Conservation (phyloP, 1,284 basidiomycete species). For the Sanghuangporus baumii region DNA sequence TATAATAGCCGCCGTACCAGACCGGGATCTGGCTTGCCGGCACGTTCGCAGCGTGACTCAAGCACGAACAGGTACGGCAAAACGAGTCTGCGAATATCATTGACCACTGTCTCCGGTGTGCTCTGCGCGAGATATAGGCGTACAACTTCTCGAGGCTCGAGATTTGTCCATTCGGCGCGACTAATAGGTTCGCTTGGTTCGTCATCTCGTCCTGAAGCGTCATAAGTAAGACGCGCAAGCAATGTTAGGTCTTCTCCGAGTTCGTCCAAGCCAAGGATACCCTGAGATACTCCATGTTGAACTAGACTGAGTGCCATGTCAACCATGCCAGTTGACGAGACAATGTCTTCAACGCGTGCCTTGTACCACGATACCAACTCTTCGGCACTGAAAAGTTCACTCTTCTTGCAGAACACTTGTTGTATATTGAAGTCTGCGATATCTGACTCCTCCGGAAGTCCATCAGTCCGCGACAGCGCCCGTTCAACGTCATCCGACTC, state of each 20-base stretch:
- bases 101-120: slow-evolving; percentile 56
- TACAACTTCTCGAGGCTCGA: slow-evolving; percentile 62
- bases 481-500: slow-evolving; percentile 39
- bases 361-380: slow-evolving; percentile 74
- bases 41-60: slow-evolving; percentile 78
- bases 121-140: slow-evolving; percentile 72
- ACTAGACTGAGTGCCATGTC: slow-evolving; percentile 74
- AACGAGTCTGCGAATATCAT: slow-evolving; percentile 71
- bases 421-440: slow-evolving; percentile 1
- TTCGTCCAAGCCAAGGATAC: slow-evolving; percentile 74
- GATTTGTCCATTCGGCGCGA: slow-evolving; percentile 62
- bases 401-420: not conserved
- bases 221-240: slow-evolving; percentile 81
- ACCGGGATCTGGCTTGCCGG: slow-evolving; percentile 60
- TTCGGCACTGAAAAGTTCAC: slow-evolving; percentile 16
- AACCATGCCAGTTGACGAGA: slow-evolving; percentile 66
- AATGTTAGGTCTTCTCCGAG: slow-evolving; percentile 87
- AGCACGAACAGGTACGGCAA: slow-evolving; percentile 89
- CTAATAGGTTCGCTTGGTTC: slow-evolving; percentile 59
- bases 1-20: slow-evolving; percentile 64
- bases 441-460: not conserved
- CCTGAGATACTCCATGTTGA: slow-evolving; percentile 81
- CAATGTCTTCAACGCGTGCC: slow-evolving; percentile 53
- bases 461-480: slow-evolving; percentile 29
- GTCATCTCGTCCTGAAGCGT: slow-evolving; percentile 46